Base-by-base conservation (phyloP, 1,284 basidiomycete species). In the Marasmius fiardii region DNA sequence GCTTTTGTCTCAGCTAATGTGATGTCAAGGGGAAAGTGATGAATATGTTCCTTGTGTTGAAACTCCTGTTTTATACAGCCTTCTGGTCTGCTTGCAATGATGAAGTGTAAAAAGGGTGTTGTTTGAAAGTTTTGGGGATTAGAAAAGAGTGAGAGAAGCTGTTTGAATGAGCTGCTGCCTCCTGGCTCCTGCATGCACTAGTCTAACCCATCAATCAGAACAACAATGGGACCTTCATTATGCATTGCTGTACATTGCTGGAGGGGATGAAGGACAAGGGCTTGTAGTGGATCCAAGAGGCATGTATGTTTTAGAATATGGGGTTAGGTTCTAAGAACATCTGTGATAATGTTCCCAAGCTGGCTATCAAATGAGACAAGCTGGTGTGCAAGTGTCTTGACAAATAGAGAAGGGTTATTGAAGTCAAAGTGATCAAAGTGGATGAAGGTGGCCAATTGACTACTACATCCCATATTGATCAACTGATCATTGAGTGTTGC, bases 361-460 rank as follows among this genome's bases (percentile, higher is more conserved):
- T 33, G 39, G n/a, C 23, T 28, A 31, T 52, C 50, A 52, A 56
- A 56, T 1, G 7, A 18, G 10, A 50, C 55, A 2, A 56, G 55
- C 34, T 43, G 16, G n/a, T 56, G 24, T 18, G 55, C 49, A 21
- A 43, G 37, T 39, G 3, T 45, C 31, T 20, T 26, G 24, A 56
- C 43, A 16, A 56, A 52, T 18, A 52, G 3, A 51, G 28, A 16
- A 16, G 55, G 21, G 33, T 56, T 43, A 20, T 45, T 52, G 31
- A 34, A 56, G 5, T 20, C 43, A 43, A n/a, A 28, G 6, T 50
- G 49, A 37, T 56, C 55, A 20, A 56, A 56, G 18, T 43, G 55
- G 23, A 56, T 45, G 33, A 56, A 56, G 7, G 55, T 49, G 31
- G 41, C n/a, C n/a, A n/a, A n/a, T n/a, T n/a, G n/a, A n/a, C n/a